Percentiles rank a stretch among this genome's conserved stretches.
These are phyloP conservation scores for Acanthamoeba polyphaga DNA, from an alignment of 208 protist genomes.

Conservation along the genomic window DNA sequence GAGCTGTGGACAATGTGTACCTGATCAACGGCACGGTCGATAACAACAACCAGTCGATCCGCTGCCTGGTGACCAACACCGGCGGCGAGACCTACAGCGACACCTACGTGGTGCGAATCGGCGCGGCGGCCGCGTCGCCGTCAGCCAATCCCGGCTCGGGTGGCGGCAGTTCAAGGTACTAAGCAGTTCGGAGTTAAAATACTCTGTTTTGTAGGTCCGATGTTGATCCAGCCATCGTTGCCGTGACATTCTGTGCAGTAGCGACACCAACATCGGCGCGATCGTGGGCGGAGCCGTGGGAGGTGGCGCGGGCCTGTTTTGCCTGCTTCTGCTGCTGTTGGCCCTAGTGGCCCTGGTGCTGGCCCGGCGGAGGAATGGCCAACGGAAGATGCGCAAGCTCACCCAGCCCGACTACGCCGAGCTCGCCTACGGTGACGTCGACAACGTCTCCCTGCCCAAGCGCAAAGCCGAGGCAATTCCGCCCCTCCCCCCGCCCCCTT, in stretches of 20 bases:
- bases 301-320: background rate
- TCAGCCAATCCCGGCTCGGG: background rate
- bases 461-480: background rate
- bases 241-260: background rate
- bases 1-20: background rate
- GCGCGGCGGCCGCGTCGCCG: background rate
- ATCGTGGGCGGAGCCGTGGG: slow-evolving; percentile 24
- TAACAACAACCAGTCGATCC: background rate
- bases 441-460: background rate
- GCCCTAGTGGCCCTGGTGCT: background rate
- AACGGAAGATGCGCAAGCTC: background rate
- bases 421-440: slow-evolving; percentile 38
- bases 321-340: background rate
- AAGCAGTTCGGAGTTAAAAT: no score
- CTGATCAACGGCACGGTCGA: background rate
- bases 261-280: background rate
- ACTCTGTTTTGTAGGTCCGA: no score
- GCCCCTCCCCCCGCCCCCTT: background rate
- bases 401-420: slow-evolving; percentile 3
- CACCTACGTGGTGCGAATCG: background rate
- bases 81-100: background rate
- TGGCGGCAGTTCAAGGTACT: background rate
- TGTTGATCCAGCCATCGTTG: background rate
- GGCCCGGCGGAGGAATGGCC: background rate
- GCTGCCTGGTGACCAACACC: slow-evolving; percentile 14